Conservation (phyloP, 768 basidiomycete genomes). For the Macrolepiota dolichaula region DNA sequence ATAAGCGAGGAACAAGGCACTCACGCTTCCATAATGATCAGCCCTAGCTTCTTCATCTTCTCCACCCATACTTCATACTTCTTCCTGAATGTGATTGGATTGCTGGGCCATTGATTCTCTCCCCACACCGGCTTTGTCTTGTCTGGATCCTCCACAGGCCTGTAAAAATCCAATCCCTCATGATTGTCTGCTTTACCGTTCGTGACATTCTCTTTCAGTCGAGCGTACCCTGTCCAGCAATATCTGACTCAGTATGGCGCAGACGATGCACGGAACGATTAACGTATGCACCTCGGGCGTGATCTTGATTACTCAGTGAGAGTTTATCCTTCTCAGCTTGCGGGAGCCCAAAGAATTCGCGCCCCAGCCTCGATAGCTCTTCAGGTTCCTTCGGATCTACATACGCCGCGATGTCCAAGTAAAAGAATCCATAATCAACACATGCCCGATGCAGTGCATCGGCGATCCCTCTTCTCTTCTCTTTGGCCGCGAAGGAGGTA, state of each 20-base stretch:
- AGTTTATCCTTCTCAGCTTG: slow-evolving; percentile 79
- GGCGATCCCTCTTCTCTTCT: slow-evolving; percentile 42
- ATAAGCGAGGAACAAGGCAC: slow-evolving; percentile 22
- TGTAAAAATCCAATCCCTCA: slow-evolving; percentile 83
- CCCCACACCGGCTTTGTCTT: slow-evolving; percentile 75
- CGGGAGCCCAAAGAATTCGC: slow-evolving; percentile 69
- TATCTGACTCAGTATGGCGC: neutral
- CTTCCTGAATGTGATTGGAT: slow-evolving; percentile 49
- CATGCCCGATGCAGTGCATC: slow-evolving; percentile 71
- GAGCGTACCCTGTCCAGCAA: slow-evolving; percentile 63
- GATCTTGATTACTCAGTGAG: slow-evolving; percentile 63
- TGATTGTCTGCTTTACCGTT: slow-evolving; percentile 82
- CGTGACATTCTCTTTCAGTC: slow-evolving; percentile 82
- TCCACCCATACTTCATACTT: slow-evolving; percentile 74
- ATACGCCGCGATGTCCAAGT: slow-evolving; percentile 67
- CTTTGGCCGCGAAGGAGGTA: slow-evolving; percentile 20
- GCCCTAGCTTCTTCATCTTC: slow-evolving; percentile 82
- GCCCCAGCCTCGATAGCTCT: slow-evolving; percentile 60
- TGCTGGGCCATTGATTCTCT: slow-evolving; percentile 80
- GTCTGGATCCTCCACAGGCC: slow-evolving; percentile 66
- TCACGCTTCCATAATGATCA: slow-evolving; percentile 84
- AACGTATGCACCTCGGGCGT: slow-evolving; percentile 60
- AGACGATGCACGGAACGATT: neutral
- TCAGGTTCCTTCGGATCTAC: slow-evolving; percentile 57
- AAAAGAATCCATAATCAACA: slow-evolving; percentile 85